Percentiles rank a stretch among this genome's conserved stretches.
phyloP scores from a whole-genome alignment of 148 eudicot genomes.

The Silene conica region DNA sequence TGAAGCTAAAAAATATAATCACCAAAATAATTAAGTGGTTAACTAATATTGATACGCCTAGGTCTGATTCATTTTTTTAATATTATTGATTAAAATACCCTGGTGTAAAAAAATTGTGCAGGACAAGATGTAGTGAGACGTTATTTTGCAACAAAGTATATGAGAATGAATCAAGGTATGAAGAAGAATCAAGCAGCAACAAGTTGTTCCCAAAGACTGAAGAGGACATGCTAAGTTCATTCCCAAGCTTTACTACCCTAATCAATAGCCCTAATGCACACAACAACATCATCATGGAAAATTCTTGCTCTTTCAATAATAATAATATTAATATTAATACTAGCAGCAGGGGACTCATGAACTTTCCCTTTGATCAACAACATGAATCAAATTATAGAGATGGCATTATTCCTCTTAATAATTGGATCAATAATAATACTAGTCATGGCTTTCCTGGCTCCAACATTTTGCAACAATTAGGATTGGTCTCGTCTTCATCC shows the following conservation, averaged over 20 bases:
- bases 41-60: too few species aligned
- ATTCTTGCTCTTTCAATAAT: conserved; percentile 21
- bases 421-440: too few species aligned
- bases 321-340: background rate
- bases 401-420: too few species aligned
- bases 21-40: too few species aligned
- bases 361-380: conserved; percentile 14
- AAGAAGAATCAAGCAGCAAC: conserved; percentile 7
- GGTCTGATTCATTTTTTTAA: too few species aligned
- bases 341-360: conserved; percentile 14
- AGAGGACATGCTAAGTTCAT: conserved; percentile 33
- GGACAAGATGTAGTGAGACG: conserved; percentile 22
- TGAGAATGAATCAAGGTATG: conserved; percentile 11
- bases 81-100: too few species aligned
- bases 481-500: conserved; percentile 22
- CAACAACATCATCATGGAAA: conserved; percentile 14
- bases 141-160: conserved; percentile 28
- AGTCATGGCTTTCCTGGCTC: conserved; percentile 17
- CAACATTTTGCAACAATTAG: conserved; percentile 26
- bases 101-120: conserved; percentile 10
- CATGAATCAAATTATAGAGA: background rate
- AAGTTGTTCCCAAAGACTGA: conserved; percentile 27
- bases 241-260: conserved; percentile 24
- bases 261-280: conserved; percentile 10
- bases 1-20: background rate